Percentiles rank a stretch among this genome's conserved stretches.
phyloP scores from a whole-genome alignment of 2,329 filamentous ascomycete species.

The Calonectria pauciramosa region DNA sequence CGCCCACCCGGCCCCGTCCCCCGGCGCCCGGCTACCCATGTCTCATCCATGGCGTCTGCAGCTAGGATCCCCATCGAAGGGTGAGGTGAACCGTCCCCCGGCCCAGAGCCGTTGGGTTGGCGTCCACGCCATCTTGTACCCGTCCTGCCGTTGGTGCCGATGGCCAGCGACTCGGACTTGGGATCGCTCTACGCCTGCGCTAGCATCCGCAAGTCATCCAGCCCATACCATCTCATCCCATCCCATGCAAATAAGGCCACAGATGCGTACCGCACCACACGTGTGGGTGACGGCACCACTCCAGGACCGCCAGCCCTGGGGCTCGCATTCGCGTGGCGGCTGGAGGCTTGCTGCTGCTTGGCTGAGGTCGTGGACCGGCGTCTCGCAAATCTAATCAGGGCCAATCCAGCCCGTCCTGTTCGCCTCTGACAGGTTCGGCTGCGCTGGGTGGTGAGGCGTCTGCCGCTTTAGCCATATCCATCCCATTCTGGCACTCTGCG shows the following conservation, averaged over 20 bases:
- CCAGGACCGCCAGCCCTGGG: slow-evolving; percentile 35
- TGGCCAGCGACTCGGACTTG: slow-evolving; percentile 40
- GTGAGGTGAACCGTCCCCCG: slow-evolving; percentile 29
- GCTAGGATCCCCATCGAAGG: slow-evolving; percentile 40
- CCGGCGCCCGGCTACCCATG: slow-evolving; percentile 41
- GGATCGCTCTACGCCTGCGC: slow-evolving; percentile 43
- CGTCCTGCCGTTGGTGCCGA: slow-evolving; percentile 44
- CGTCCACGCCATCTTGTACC: slow-evolving; percentile 41
- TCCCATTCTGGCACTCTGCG: slow-evolving; percentile 16
- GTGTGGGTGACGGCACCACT: slow-evolving; percentile 44
- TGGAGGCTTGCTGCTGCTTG: slow-evolving; percentile 34
- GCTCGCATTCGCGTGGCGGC: slow-evolving; percentile 40
- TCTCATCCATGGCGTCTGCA: slow-evolving; percentile 40
- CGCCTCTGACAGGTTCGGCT: slow-evolving; percentile 35
- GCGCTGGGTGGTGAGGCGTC: slow-evolving; percentile 32
- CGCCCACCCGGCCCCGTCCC: slow-evolving; percentile 43
- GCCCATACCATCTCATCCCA: slow-evolving; percentile 31
- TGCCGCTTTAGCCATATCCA: slow-evolving; percentile 27
- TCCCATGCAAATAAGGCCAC: slow-evolving; percentile 46
- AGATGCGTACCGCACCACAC: slow-evolving; percentile 41
- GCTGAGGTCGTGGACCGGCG: slow-evolving; percentile 40
- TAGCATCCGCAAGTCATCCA: slow-evolving; percentile 48
- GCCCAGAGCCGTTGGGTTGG: slow-evolving; percentile 43
- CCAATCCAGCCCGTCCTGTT: slow-evolving; percentile 33
- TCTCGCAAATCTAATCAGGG: slow-evolving; percentile 44